These are phyloP conservation scores for Coriolopsis trogii DNA, from an alignment of 1,284 basidiomycete genomes.

Conservation along the genomic window DNA sequence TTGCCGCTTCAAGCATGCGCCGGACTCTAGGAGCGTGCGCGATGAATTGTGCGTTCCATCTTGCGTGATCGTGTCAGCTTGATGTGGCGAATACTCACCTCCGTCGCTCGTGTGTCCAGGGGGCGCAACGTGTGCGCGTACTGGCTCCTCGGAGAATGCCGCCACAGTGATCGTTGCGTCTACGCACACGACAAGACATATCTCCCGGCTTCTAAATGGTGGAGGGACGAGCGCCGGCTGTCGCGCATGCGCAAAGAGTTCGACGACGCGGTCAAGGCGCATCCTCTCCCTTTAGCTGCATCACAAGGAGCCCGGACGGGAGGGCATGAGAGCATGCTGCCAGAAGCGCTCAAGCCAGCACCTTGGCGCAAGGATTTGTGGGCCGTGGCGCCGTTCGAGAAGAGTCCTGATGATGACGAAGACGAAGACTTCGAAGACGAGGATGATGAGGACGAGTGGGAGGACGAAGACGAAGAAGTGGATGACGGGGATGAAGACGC, in stretches of 20 bases:
- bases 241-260: slow-evolving; percentile 3
- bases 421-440: slow-evolving; percentile 8
- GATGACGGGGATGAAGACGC: neutral
- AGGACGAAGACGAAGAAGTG: too few species aligned
- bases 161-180: slow-evolving; percentile 35
- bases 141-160: slow-evolving; percentile 38
- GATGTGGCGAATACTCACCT: too few species aligned
- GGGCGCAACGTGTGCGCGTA: slow-evolving; percentile 6
- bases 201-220: slow-evolving; percentile 28
- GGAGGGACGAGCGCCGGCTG: slow-evolving; percentile 1
- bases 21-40: slow-evolving; percentile 51
- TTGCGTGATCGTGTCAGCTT: too few species aligned
- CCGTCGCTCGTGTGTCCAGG: too few species aligned
- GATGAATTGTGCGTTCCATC: slow-evolving; percentile 50
- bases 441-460: neutral
- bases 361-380: slow-evolving; percentile 10
- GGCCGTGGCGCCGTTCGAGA: neutral
- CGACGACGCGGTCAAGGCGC: neutral
- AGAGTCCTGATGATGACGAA: too few species aligned
- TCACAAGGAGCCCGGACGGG: too few species aligned
- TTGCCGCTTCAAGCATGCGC: slow-evolving; percentile 53
- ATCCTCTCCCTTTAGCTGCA: neutral
- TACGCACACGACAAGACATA: slow-evolving; percentile 40
- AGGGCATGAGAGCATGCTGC: slow-evolving; percentile 7
- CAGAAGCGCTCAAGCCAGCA: slow-evolving; percentile 9